Evolutionary conservation across 208 protist genomes (phyloP), one percentile per base, ranked within the genome.

Genomic region (Spongospora subterranea): DNA sequence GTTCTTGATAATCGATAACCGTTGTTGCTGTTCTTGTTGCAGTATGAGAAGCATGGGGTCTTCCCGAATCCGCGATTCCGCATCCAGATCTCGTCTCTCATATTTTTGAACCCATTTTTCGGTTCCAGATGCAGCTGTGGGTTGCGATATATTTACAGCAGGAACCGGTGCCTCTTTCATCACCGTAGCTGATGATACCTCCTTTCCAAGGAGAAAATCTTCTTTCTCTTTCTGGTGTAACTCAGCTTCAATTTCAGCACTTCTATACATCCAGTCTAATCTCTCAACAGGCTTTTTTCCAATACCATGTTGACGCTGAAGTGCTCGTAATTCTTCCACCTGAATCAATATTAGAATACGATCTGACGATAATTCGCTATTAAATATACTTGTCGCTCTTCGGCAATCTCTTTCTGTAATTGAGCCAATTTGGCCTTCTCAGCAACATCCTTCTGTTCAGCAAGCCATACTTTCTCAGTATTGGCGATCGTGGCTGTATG

Each of bases 381-480:
- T n/a, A n/a, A n/a, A n/a, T n/a, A n/a, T n/a, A n/a, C n/a, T 17
- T 89, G 45, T 6, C 88, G 88, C 29, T 89, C 88, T 46, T 89
- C 88, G 6, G 39, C 88, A 43, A 89, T 46, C 88, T 89, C 45
- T 43, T 60, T 89, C 32, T 43, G 88, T 13, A 89, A 17, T 50
- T 89, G 45, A 6, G 88, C 88, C 41, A 89, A n/a, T 46, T 89
- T 89, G 29, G 45, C 6, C 46, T 89, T 46, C 88, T 89, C 88
- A 43, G 40, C 46, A 11, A 43, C 88, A 64, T 89, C 88, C 88
- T 89, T 89, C 41, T 89, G 88, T 43, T 89, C 88, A 29, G 88
- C 88, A n/a, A 89, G 40, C 88, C 88, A 89, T 1, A 89, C 88
- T 46, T 89, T 89, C 46, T 89, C 88, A 43, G 46, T n/a, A 89